Percentiles rank a stretch among this genome's conserved stretches.
These are phyloP conservation scores for Sambucus nigra DNA, from an alignment of 129 eudicot species.

Conservation along the genomic window DNA sequence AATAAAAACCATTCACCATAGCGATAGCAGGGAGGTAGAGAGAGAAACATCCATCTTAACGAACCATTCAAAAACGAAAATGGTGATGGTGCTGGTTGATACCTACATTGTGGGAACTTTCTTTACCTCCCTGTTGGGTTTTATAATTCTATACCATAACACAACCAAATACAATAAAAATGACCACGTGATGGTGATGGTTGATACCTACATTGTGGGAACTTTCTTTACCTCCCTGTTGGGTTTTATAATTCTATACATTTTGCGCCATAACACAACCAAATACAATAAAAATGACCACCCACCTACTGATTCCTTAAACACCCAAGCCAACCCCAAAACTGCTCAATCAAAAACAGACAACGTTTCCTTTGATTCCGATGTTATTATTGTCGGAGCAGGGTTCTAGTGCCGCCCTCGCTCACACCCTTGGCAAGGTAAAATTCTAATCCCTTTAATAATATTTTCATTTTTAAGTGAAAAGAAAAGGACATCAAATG, in stretches of 20 bases:
- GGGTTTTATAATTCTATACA: constrained; percentile 32
- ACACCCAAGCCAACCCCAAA: constrained; percentile 11
- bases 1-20: background rate
- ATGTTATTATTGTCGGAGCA: constrained; percentile 56
- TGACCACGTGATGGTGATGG: constrained; percentile 8
- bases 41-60: constrained; percentile 6
- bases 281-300: constrained; percentile 9
- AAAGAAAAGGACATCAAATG: background rate
- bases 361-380: constrained; percentile 2
- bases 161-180: constrained; percentile 9
- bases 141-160: constrained; percentile 23
- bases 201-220: constrained; percentile 37
- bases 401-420: constrained; percentile 66
- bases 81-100: constrained; percentile 25
- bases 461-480: background rate
- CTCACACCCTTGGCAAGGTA: constrained; percentile 56
- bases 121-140: constrained; percentile 34
- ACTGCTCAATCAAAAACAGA: constrained; percentile 9
- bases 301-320: background rate
- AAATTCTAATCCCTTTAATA: constrained; percentile 7
- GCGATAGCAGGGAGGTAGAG: background rate
- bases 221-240: constrained; percentile 29
- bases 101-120: constrained; percentile 36
- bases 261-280: constrained; percentile 15
- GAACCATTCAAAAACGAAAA: constrained; percentile 4